Percentiles rank a stretch among this genome's conserved stretches.
Conservation (phyloP, 78 protist species). For the Ministeria vibrans region DNA sequence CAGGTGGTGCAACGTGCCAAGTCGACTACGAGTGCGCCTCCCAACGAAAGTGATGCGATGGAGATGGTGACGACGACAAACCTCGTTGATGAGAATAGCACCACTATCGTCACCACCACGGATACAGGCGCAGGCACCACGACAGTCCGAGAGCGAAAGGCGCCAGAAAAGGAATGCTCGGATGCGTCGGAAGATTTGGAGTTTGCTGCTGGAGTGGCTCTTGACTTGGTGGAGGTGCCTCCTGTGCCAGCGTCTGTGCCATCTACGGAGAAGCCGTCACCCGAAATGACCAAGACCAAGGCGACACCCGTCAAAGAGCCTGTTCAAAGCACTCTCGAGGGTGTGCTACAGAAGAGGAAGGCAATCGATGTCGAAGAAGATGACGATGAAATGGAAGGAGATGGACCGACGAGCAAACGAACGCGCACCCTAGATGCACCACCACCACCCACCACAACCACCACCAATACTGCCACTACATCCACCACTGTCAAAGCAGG, state of each 20-base stretch:
- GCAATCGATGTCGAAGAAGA: not conserved
- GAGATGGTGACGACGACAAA: not conserved
- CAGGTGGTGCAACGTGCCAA: no score
- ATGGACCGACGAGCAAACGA: not conserved
- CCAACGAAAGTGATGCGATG: not conserved
- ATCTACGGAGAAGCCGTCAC: no score
- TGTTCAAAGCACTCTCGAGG: not conserved
- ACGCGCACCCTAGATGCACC: not conserved
- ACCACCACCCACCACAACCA: not conserved
- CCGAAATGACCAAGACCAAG: not conserved
- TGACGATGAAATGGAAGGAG: not conserved
- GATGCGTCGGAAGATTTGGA: no score
- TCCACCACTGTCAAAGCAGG: not conserved
- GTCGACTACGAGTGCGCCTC: no score
- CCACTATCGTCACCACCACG: not conserved
- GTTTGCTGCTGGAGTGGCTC: no score
- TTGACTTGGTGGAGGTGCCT: no score
- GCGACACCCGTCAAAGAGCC: not conserved
- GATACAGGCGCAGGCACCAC: not conserved
- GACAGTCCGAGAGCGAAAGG: not conserved
- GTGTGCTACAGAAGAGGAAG: not conserved
- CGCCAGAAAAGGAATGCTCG: no score
- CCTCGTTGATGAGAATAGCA: not conserved
- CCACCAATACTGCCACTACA: not conserved
- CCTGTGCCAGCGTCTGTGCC: no score